These are phyloP conservation scores for Schizophyllum commune DNA, from an alignment of 1,284 basidiomycete genomes.

Conservation along the genomic window DNA sequence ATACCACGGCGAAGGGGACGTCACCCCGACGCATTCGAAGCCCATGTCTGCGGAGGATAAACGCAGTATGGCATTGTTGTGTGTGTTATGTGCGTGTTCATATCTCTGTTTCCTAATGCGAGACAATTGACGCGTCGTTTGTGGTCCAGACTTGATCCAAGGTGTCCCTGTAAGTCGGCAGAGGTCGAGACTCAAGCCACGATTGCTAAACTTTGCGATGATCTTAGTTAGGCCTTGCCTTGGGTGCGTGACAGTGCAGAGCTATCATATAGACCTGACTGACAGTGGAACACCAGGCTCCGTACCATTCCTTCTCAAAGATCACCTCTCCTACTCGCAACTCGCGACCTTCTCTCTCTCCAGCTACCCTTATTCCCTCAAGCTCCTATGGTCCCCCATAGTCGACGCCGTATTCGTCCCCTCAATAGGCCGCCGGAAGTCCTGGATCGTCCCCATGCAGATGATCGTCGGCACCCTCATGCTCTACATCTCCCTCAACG, in stretches of 20 bases:
- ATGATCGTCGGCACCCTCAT: slow-evolving; percentile 83
- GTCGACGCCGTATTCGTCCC: slow-evolving; percentile 88
- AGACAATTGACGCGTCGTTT: slow-evolving; percentile 13
- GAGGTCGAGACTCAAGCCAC: neutral
- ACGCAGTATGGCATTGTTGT: slow-evolving; percentile 79
- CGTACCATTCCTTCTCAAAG: slow-evolving; percentile 91
- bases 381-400: slow-evolving; percentile 96
- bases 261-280: neutral
- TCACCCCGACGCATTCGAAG: slow-evolving; percentile 27
- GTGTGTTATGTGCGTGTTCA: slow-evolving; percentile 74
- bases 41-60: slow-evolving; percentile 65
- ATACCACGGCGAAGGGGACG: slow-evolving; percentile 5
- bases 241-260: slow-evolving; percentile 37
- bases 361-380: slow-evolving; percentile 96
- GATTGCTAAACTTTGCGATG: slow-evolving; percentile 10
- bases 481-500: slow-evolving; percentile 80
- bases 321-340: slow-evolving; percentile 94
- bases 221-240: slow-evolving; percentile 60
- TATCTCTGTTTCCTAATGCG: slow-evolving; percentile 5
- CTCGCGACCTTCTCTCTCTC: slow-evolving; percentile 92
- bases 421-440: slow-evolving; percentile 85
- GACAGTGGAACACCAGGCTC: slow-evolving; percentile 52
- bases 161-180: slow-evolving; percentile 81
- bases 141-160: slow-evolving; percentile 73
- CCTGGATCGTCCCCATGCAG: slow-evolving; percentile 99